Evolutionary conservation across 129 eudicot species (phyloP).

Genomic region (Gnaphalium uliginosum): DNA sequence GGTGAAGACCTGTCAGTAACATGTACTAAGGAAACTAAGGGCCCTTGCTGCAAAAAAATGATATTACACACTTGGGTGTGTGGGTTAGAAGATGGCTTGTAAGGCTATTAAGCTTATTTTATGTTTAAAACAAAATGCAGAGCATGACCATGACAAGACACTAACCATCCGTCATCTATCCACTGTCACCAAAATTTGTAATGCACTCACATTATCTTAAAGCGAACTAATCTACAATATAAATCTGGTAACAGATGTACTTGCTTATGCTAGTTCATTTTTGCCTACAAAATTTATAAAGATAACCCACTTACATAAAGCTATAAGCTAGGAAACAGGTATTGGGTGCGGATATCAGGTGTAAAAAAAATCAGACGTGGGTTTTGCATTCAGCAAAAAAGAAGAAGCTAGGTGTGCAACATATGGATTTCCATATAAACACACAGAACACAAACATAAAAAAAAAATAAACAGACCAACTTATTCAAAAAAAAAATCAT

Average conservation of each 20-base stretch:
- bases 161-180: constrained; percentile 2
- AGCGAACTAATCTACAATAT: constrained; percentile 1
- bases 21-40: constrained; percentile 24
- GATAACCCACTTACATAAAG: neutral
- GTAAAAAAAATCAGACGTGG: neutral
- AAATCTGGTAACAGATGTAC: constrained; percentile 11
- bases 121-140: neutral
- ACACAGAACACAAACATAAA: neutral
- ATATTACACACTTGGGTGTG: constrained; percentile 32
- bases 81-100: constrained; percentile 31
- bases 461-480: neutral
- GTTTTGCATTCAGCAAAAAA: constrained; percentile 1
- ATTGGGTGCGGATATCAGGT: neutral
- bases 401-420: neutral
- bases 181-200: neutral
- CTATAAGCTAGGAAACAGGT: constrained; percentile 9
- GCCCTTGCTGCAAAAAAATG: constrained; percentile 25
- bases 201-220: neutral
- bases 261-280: constrained; percentile 1
- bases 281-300: constrained; percentile 1
- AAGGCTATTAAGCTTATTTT: constrained; percentile 18
- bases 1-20: constrained; percentile 20
- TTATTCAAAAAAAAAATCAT: neutral
- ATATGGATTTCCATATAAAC: neutral
- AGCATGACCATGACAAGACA: neutral